These are phyloP conservation scores for Mariannaea sp. DNA, from an alignment of 2,329 filamentous ascomycete species.

Conservation along the genomic window DNA sequence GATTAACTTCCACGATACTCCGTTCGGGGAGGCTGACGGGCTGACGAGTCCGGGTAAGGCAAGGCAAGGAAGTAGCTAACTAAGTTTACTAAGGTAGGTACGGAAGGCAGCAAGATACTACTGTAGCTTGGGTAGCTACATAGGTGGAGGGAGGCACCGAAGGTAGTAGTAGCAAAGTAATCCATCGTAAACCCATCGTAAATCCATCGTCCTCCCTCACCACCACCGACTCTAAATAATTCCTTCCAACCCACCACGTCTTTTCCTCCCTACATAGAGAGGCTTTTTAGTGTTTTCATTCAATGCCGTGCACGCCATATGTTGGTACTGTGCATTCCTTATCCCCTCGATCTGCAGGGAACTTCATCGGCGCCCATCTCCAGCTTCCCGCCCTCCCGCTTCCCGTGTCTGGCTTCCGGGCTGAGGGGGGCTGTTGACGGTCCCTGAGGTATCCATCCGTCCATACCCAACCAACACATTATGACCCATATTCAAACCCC, in stretches of 20 bases:
- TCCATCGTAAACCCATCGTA: no score
- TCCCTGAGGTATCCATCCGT: background rate
- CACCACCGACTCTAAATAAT: no score
- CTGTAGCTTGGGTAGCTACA: no score
- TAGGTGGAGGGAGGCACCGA: no score
- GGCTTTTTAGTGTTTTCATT: background rate
- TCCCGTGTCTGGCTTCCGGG: background rate
- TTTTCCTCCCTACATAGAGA: background rate
- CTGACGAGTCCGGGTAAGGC: no score
- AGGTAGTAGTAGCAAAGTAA: no score
- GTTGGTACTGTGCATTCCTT: background rate
- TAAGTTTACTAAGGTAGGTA: no score
- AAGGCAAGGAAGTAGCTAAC: no score
- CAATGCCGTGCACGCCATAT: background rate
- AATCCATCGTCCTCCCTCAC: no score
- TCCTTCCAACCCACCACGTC: slow-evolving; percentile 8
- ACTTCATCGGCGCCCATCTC: slow-evolving; percentile 17
- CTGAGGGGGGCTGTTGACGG: background rate
- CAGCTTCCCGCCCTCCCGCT: slow-evolving; percentile 22
- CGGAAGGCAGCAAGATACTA: no score
- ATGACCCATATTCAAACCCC: background rate
- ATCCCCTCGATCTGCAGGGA: slow-evolving; percentile 14
- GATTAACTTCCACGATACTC: no score
- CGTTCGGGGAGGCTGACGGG: no score
- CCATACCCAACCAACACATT: slow-evolving; percentile 19